Evolutionary conservation across 495 filamentous ascomycete species (phyloP), one percentile per base, ranked within the genome.

Genomic region (Talaromyces nanjingensis): DNA sequence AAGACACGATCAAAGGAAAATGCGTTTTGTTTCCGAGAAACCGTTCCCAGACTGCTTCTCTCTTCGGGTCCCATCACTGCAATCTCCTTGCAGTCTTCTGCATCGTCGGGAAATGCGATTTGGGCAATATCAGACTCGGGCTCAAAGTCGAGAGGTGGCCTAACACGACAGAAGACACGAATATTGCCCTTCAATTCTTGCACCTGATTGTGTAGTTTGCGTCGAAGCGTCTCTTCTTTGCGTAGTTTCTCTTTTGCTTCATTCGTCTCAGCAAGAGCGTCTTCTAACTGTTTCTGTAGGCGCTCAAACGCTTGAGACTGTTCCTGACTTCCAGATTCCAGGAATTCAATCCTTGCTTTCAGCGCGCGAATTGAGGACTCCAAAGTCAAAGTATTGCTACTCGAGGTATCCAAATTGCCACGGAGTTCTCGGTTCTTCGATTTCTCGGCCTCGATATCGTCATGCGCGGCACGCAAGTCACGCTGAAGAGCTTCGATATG

Each of bases 121-220:
- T 86, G 85, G 4, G 86, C 81, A 31, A 87, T 83, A 24, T 81
- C 80, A 2, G 89, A 85, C 1, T 76, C 77, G 20, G 85, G 80
- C 47, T 84, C 80, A 4, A 65, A 69, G 42, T 81, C 70, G 3
- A 94, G 79, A 0, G 89, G 79, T 2, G 96, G 94, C n/a, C 96
- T 90, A 33, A 97, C 93, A 69, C 94, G 87, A 73, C 93, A 97
- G 83, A 98, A 98, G 45, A 99, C 94, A 9, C 94, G 90, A 67
- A 99, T 99, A 68, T 99, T 99, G 62, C 94, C 94, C 74, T 97
- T 97, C n/a, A 99, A 83, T 67, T 99, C 96, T 72, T 98, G 93
- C 39, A 98, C 92, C 73, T 96, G 93, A 72, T 98, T 97, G 78
- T 97, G 96, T 9, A 99, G 84, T 68, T 94, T 93, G 42, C 96